Evolutionary conservation across 306 rosid species (phyloP), one percentile per base, ranked within the genome.

Genomic region (Canavalia ensiformis): DNA sequence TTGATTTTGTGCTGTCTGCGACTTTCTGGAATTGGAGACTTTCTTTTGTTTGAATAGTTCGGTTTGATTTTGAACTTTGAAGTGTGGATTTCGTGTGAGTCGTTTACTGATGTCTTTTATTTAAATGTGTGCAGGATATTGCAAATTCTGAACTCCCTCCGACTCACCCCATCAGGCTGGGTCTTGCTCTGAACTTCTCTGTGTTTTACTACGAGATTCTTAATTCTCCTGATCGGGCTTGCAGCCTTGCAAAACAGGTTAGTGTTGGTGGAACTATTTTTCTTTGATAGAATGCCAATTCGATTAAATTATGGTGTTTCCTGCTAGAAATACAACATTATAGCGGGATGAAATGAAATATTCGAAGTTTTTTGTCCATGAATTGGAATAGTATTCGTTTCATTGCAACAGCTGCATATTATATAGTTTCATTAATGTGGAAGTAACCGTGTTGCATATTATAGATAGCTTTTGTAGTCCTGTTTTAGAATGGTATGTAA

Each of bases 131-230:
- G 77, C 84, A 96, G 99, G 99, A 96, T 57, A 96, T 96, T 80
- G 98, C 99, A 3, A 90, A 86, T 72, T 10, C 97, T 4, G 99
- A 96, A 57, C 83, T 96, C 79, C 91, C 98, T 51, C 99, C 99
- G 13, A 96, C 98, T n/a, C 99, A 93, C 50, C 99, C 99, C 0
- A 96, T 96, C 84, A 93, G 99, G 77, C 98, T 96, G n/a, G 99
- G 99, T 65, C 90, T 96, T 80, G 99, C 99, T 44, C 90, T 96
- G 86, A 96, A 96, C 83, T 93, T 96, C 86, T 96, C 99, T 3
- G 99, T 93, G 75, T 92, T 96, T 42, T 94, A 96, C 84, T 96
- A 93, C 12, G 99, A 96, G 94, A 96, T 93, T 86, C 94, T 96
- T 30, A 96, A 96, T 84, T 96, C 99, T 33, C 98, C 98, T 54